Evolutionary conservation across 192 early-diverging fungal species (phyloP), one percentile per base, ranked within the genome.

Genomic region (Phycomyces blakesleeanus): DNA sequence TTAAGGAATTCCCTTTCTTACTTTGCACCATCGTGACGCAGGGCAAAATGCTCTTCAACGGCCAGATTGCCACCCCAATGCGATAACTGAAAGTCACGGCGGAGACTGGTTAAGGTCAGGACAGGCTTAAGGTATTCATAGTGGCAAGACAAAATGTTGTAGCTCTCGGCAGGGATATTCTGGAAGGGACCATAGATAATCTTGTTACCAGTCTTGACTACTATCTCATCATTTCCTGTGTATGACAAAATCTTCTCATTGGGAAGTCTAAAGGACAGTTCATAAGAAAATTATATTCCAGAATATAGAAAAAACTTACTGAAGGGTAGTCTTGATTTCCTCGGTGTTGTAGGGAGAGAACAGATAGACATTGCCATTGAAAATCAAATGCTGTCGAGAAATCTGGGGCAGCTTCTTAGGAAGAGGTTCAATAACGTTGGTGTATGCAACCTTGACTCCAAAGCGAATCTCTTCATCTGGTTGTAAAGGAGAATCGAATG

Each of bases 51-150:
- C 61, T 99, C 97, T 57, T 89, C 84, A 16, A 97, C 83, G 16
- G 83, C 85, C 57, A 96, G 71, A 64, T 91, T 91, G 47, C 81
- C 80, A 24, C 83, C 87, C 88, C 90, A 91, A 65, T 95, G 93
- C 68, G 90, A 91, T 50, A 98, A 74, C 61, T 91, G 86, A 9
- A 97, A 64, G 66, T 93, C 87, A 58, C 89, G 88, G 9, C 71
- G 62, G 24, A 88, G 73, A 5, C 71, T 69, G 40, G 79, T 83
- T 10, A 85, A 76, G 16, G 86, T 83, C 0, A 89, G 69, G 5
- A 89, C 68, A 3, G 87, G 64, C 20, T 82, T 75, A 51, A 76
- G 68, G 40, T 85, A 75, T 62, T 78, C 82, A 69, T 88, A 97
- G 64, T 89, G 90, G 16, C 94, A 67, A 24, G 73, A 64, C 9